phyloP scores from a whole-genome alignment of 2,329 filamentous ascomycete genomes.

The Trichothecium roseum region DNA sequence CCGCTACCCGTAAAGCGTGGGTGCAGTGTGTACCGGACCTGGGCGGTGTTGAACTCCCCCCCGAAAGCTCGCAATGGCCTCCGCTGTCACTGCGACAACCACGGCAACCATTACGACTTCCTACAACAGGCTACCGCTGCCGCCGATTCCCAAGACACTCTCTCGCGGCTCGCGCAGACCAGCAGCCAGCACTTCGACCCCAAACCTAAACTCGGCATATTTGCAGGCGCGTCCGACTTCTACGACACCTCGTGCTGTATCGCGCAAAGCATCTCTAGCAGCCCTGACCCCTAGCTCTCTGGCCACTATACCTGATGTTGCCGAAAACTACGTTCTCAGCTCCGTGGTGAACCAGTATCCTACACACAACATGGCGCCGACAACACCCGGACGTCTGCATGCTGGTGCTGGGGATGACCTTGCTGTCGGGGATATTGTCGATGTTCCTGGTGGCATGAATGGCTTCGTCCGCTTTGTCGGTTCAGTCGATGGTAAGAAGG shows the following conservation, averaged over 20 bases:
- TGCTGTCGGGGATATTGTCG: conserved; percentile 71
- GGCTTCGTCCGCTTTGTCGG: conserved; percentile 87
- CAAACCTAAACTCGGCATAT: conserved; percentile 46
- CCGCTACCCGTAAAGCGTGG: too few relatives aligned
- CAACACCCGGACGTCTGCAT: conserved; percentile 38
- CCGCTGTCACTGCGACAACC: not conserved
- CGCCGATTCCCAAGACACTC: conserved; percentile 5
- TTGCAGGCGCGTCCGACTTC: conserved; percentile 30
- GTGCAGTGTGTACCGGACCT: too few relatives aligned
- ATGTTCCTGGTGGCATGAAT: conserved; percentile 88
- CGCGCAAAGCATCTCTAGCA: conserved; percentile 62
- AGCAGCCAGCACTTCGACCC: conserved; percentile 42
- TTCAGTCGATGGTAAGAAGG: conserved; percentile 76
- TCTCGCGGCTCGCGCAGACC: conserved; percentile 32
- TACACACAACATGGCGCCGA: conserved; percentile 38
- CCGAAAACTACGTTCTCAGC: conserved; percentile 50
- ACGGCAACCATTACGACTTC: conserved; percentile 2
- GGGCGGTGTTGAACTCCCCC: not conserved
- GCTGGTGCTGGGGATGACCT: conserved; percentile 37
- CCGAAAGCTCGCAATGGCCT: conserved; percentile 1
- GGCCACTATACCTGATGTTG: conserved; percentile 56
- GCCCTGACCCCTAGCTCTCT: conserved; percentile 55
- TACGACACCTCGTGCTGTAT: conserved; percentile 27
- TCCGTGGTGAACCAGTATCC: conserved; percentile 30
- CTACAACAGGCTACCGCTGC: conserved; percentile 7